Base-by-base conservation (phyloP, 2,329 filamentous ascomycete species). In the Penicillium italicum region DNA sequence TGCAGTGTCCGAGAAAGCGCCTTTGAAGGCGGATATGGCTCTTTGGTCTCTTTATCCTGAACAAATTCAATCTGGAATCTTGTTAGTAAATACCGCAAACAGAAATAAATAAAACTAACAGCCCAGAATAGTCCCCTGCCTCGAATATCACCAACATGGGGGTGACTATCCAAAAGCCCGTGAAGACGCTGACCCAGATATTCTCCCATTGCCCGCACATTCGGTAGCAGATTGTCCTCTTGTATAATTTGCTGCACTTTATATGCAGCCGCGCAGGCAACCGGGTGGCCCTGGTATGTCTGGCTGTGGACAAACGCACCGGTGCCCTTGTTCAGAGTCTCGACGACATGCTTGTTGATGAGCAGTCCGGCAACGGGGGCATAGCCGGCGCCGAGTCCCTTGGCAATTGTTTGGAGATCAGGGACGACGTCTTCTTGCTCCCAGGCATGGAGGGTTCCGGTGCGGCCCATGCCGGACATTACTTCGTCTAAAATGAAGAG, bases 391-490 rank as follows among this genome's bases (percentile, higher is more conserved):
- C 80, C 81, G 1, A 85, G 72, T 0, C 79, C 80, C 62, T 85
- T 85, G 1, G 81, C 82, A n/a, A 84, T 73, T 2, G 81, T 79
- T 63, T 82, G 77, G 12, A 85, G 77, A 59, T 85, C 82, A 0
- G 82, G 82, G 1, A 76, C 74, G 1, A 83, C 75, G 5, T 71
- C 76, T 53, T 82, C 77, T 43, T 82, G 76, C 56, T 84, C 76
- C 80, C 80, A 85, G 1, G 81, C 82, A 59, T 84, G 81, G 4
- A 82, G 67, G 0, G 77, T 79, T 1, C 81, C 82, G 0, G 74
- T 76, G 2, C 82, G 76, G 3, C 82, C 82, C 72, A 80, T 79
- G 6, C 82, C 82, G 50, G 77, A 82, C 82, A 85, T 85, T 49
- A 85, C 75, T 47, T 76, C 73, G 31, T 72, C 70, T 5, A 73